phyloP scores from a whole-genome alignment of 2,329 filamentous ascomycete genomes.

The Diaporthe nobilis region DNA sequence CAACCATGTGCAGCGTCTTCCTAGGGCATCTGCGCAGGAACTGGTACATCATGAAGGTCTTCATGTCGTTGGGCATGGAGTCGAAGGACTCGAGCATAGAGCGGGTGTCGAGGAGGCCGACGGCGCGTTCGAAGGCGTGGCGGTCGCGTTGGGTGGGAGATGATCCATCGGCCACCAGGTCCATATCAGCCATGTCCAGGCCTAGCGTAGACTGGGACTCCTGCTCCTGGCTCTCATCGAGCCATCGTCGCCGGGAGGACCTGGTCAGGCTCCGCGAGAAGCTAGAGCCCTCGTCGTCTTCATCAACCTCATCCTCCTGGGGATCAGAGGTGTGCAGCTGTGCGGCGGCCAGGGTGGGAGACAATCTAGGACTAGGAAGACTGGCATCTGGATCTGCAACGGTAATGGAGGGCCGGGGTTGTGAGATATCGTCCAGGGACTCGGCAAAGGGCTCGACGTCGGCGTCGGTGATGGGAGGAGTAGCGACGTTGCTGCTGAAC shows the following conservation, averaged over 20 bases:
- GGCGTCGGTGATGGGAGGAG: conserved; percentile 81
- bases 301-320: conserved; percentile 61
- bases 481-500: conserved; percentile 76
- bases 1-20: conserved; percentile 89
- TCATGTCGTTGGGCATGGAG: conserved; percentile 89
- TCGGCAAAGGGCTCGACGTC: conserved; percentile 74
- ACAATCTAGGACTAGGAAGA: conserved; percentile 93
- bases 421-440: conserved; percentile 60
- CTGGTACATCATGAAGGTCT: conserved; percentile 97
- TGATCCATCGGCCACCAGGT: conserved; percentile 46
- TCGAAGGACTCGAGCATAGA: conserved; percentile 92
- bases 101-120: conserved; percentile 81
- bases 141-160: conserved; percentile 48
- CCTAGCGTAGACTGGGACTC: conserved; percentile 53
- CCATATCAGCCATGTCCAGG: conserved; percentile 49
- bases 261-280: conserved; percentile 52
- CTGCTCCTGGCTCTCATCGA: conserved; percentile 57
- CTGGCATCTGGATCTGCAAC: conserved; percentile 88
- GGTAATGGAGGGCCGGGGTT: conserved; percentile 73
- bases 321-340: conserved; percentile 60
- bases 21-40: conserved; percentile 89
- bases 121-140: conserved; percentile 50
- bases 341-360: conserved; percentile 86
- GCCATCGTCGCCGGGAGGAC: conserved; percentile 49
- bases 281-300: conserved; percentile 55